A percentile compares a stretch with the other conserved stretches of the same genome.
phyloP scores from a whole-genome alignment of 2,329 filamentous ascomycete species.

The Trichoderma sp. region DNA sequence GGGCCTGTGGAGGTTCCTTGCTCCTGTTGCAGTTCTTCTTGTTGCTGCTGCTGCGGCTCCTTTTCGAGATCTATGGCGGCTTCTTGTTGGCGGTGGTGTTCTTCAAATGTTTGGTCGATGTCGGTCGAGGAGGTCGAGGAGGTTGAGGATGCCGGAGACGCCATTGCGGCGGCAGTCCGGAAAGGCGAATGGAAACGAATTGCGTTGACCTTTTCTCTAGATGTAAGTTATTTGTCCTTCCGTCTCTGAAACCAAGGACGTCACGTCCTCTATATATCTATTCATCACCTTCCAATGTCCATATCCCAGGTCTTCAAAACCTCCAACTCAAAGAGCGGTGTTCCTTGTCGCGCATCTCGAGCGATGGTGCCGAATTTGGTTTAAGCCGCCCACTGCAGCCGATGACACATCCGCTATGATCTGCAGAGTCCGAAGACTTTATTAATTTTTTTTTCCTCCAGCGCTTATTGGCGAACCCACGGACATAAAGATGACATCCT shows the following conservation, averaged over 20 bases:
- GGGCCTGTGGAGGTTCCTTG: not conserved
- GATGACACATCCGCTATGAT: not conserved
- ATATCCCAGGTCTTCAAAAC: not conserved
- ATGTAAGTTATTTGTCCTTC: not conserved
- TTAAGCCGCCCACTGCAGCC: not conserved
- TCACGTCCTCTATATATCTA: not conserved
- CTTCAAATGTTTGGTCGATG: not conserved
- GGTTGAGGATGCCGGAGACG: not conserved
- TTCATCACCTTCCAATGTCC: not conserved
- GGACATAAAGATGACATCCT: not conserved
- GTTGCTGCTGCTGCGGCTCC: not conserved
- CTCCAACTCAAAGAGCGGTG: not conserved
- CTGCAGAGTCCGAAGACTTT: not conserved
- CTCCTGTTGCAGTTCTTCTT: too few species aligned
- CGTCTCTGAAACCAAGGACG: not conserved
- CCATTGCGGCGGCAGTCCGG: not conserved
- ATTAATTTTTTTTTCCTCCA: not conserved
- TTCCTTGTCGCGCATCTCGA: not conserved
- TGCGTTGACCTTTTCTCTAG: too few species aligned
- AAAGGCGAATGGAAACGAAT: not conserved
- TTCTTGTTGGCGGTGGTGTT: not conserved
- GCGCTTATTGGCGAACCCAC: not conserved
- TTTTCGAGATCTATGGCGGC: not conserved
- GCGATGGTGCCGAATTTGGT: not conserved
- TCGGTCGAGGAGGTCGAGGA: not conserved